Percentiles rank a stretch among this genome's conserved stretches.
Evolutionary conservation across 805 yeast genomes (phyloP).

Genomic region (Zygosaccharomyces rouxii): DNA sequence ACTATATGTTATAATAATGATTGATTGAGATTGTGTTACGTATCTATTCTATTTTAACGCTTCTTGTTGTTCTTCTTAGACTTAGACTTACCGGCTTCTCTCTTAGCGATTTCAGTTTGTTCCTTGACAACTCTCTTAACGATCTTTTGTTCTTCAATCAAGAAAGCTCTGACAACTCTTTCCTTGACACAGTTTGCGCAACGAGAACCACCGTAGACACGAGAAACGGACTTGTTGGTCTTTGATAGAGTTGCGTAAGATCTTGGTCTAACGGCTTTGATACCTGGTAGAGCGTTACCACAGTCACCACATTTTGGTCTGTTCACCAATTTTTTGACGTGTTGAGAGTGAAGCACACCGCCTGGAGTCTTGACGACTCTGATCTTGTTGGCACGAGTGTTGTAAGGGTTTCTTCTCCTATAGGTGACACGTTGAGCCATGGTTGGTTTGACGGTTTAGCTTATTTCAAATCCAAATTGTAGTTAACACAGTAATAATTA

Average conservation of each 20-base stretch:
- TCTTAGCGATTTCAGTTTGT: conserved; percentile 84
- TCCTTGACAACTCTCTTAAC: conserved; percentile 99
- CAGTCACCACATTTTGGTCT: conserved; percentile 89
- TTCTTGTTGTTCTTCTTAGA: conserved; percentile 25
- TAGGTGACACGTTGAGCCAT: conserved; percentile 99
- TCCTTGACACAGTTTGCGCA: conserved; percentile 99
- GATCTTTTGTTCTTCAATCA: conserved; percentile 99
- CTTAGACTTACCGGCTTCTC: conserved; percentile 44
- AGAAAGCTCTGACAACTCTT: conserved; percentile 98
- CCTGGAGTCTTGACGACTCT: conserved; percentile 99
- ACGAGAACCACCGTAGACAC: conserved; percentile 99
- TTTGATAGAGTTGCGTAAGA: conserved; percentile 91
- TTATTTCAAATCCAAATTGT: conserved; percentile 6
- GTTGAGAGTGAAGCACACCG: conserved; percentile 97
- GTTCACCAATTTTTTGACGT: conserved; percentile 86
- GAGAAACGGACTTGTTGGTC: conserved; percentile 96
- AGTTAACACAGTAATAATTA: no score
- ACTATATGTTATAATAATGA: no score
- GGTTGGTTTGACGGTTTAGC: conserved; percentile 35
- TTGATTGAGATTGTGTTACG: not conserved
- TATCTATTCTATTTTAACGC: conserved; percentile 3
- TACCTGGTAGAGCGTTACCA: conserved; percentile 77
- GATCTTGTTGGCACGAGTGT: conserved; percentile 99
- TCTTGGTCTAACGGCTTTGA: conserved; percentile 97
- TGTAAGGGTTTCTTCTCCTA: conserved; percentile 99